Base-by-base conservation (phyloP, 768 basidiomycete species). In the Dioszegia crocea region DNA sequence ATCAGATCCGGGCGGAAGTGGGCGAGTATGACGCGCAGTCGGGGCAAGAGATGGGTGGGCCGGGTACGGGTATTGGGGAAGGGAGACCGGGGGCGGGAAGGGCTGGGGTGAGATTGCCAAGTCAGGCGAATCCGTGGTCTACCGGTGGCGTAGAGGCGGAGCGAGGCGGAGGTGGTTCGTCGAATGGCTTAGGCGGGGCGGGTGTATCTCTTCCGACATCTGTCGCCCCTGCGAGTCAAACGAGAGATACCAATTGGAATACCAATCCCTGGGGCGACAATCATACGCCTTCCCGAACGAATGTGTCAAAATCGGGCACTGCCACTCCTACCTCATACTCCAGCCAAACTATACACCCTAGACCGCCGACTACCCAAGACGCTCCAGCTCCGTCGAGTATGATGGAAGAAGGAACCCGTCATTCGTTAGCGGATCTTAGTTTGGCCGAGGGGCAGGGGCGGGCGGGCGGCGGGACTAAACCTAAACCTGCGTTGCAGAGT, bases 101-200 rank as follows among this genome's bases (percentile, higher is more conserved):
- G 39, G 31, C 26, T 1, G 51, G 24, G 14, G 33, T 65, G 36
- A 47, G 67, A 17, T 49, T 67, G 36, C 71, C 71, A 21, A 68
- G 66, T 1, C 67, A 73, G 31, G 62, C 43, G 16, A 72, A 75
- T 56, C 73, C 73, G 14, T 75, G 73, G 73, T 47, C 57, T 16
- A 19, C 52, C 4, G 43, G 27, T 24, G 45, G 4, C 11, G 45
- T n/a, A 33, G 33, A 14, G 33, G 33, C 33, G 6, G 33, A 14
- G 8, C 33, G 33, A 6, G 33, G 33, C 8, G n/a, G n/a, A n/a
- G n/a, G n/a, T n/a, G n/a, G n/a, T n/a, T n/a, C n/a, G n/a, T n/a
- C 9, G 36, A 38, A 9, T 9, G 36, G 36, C 9, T 38, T 17
- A 26, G 6, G 17, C 49, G 31, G 12, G 26, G 23, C 19, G 26